A percentile compares a stretch with the other conserved stretches of the same genome.
These are phyloP conservation scores for Sugiyamaella japonica DNA, from an alignment of 1,139 yeast genomes.

Conservation along the genomic window DNA sequence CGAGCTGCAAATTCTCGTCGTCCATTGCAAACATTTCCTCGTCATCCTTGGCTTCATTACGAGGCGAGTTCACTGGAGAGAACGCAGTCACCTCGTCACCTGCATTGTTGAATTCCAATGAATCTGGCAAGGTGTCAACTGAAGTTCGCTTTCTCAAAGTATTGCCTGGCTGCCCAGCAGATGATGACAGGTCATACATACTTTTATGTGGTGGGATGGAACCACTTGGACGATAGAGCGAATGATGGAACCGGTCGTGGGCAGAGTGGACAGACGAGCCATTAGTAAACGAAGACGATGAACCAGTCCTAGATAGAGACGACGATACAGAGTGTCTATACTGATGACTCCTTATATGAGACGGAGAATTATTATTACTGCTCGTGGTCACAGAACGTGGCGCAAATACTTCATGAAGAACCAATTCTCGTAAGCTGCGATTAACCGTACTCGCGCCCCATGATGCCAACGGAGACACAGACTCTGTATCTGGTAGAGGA, in stretches of 20 bases:
- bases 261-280: slow-evolving; percentile 1
- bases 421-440: slow-evolving; percentile 62
- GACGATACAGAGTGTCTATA: slow-evolving; percentile 14
- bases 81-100: slow-evolving; percentile 7
- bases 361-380: slow-evolving; percentile 8
- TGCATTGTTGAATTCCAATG: background rate
- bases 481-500: slow-evolving; percentile 11
- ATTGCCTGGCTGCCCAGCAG: background rate
- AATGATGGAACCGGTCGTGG: slow-evolving; percentile 2
- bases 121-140: background rate
- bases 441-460: slow-evolving; percentile 68
- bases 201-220: slow-evolving; percentile 21
- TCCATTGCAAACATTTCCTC: slow-evolving; percentile 33
- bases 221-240: slow-evolving; percentile 5
- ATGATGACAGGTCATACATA: slow-evolving; percentile 17
- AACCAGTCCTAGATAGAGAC: slow-evolving; percentile 18
- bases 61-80: slow-evolving; percentile 17
- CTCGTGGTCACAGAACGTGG: slow-evolving; percentile 38
- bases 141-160: background rate
- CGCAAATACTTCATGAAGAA: slow-evolving; percentile 68
- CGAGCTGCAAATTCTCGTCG: slow-evolving; percentile 22
- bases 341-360: slow-evolving; percentile 3
- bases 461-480: slow-evolving; percentile 29
- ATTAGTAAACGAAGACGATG: slow-evolving; percentile 14
- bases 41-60: slow-evolving; percentile 16